Conservation (phyloP, 352 stramenopile genomes). For the Pythium phragmiticola region DNA sequence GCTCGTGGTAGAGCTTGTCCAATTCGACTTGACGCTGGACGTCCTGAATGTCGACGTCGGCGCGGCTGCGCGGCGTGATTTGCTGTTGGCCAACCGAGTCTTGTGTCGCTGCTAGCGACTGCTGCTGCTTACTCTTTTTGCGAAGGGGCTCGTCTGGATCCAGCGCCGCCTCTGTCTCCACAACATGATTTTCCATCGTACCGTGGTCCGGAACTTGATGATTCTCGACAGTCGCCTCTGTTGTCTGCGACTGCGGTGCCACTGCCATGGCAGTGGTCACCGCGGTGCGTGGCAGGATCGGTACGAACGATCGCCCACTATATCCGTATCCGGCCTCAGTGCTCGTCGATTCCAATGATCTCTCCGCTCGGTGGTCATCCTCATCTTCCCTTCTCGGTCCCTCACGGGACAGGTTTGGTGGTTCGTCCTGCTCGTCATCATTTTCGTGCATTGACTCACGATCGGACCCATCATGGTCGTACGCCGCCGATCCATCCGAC, state of each 20-base stretch:
- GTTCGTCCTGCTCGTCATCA: background rate
- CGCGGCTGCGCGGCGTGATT: no score
- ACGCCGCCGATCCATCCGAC: background rate
- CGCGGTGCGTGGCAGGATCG: background rate
- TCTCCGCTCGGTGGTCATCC: background rate
- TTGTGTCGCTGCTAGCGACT: background rate
- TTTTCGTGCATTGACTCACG: background rate
- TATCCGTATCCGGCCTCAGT: background rate
- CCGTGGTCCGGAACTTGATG: no score
- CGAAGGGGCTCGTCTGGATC: background rate
- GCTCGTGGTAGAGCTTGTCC: constrained; percentile 5
- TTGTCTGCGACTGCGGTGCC: background rate
- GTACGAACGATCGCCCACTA: background rate
- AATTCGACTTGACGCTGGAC: constrained; percentile 1
- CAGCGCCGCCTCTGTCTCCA: background rate
- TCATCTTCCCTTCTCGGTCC: background rate
- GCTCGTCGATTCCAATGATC: background rate
- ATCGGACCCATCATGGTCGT: background rate
- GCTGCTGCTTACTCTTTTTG: background rate
- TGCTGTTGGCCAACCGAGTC: background rate
- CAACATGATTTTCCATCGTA: background rate
- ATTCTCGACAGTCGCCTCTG: no score
- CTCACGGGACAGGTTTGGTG: background rate
- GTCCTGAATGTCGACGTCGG: background rate
- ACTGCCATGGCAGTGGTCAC: background rate